Base-by-base conservation (phyloP, 2,329 filamentous ascomycete genomes). In the Cyphellophora europaea region DNA sequence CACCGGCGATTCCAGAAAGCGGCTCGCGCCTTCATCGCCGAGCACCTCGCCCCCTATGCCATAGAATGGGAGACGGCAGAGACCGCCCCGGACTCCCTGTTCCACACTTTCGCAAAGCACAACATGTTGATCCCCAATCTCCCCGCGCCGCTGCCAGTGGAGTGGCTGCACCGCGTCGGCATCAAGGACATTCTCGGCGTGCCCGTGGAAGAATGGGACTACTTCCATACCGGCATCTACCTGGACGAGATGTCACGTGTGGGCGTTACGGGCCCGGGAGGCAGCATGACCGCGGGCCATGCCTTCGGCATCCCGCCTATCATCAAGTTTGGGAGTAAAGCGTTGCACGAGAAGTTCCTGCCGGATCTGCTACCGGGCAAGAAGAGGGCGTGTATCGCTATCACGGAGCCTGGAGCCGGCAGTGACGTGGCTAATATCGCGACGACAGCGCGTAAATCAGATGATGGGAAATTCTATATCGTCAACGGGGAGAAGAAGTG, bases 401-500 rank as follows among this genome's bases (percentile, higher is more conserved):
- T 88, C 48, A 88, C 82, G 0, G 82, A 88, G 53, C 82, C 82
- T 0, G 75, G 74, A 34, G 80, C 80, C 0, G 82, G 82, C 0
- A 77, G 71, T 34, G 82, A 87, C 52, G 82, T 87, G 2, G 78
- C 79, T 5, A 80, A 79, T 49, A 81, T 86, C 44, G 67, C 69
- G 3, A 85, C 81, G 0, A 81, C 74, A 0, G 82, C 81, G 2
- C 62, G 56, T 3, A 78, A 76, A 54, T 71, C 66, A 5, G 51
- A 63, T 0, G 75, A 80, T 49, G 79, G 80, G 8, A 77, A 75
- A 52, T 61, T 74, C 49, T 87, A 80, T 51, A 67, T 86, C 30
- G 60, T 32, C 12, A 84, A 82, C 38, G 81, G 81, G n/a, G 67
- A 71, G 0, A 86, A 86, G 69, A 85, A 87, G 60, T 87, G 82